Conservation (phyloP, 1,284 basidiomycete genomes). For the Melampsora larici-populina region DNA sequence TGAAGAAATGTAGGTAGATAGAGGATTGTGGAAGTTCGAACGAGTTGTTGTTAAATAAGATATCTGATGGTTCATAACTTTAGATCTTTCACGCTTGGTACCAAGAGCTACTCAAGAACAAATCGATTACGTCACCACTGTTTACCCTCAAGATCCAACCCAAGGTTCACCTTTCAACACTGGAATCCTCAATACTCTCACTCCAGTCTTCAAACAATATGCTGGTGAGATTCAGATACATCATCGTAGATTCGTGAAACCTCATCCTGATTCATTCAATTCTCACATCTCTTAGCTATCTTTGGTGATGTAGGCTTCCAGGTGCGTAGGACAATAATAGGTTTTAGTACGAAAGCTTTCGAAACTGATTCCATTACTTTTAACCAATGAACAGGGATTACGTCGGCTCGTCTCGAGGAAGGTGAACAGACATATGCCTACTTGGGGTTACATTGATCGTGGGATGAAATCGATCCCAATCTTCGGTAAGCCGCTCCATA, state of each 20-base stretch:
- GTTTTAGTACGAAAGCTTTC: neutral
- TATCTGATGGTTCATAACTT: too few relatives aligned
- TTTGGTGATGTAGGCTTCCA: constrained; percentile 38
- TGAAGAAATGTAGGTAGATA: constrained; percentile 11
- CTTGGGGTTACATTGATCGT: constrained; percentile 16
- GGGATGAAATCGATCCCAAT: neutral
- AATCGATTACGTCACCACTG: constrained; percentile 2
- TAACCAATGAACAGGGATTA: neutral
- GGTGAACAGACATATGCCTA: neutral
- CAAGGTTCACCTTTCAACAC: constrained; percentile 28
- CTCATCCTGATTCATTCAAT: neutral
- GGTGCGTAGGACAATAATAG: neutral
- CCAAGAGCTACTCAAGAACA: neutral
- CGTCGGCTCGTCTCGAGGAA: constrained; percentile 4
- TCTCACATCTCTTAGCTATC: constrained; percentile 1
- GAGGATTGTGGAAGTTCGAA: too few relatives aligned
- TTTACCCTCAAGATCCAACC: constrained; percentile 32
- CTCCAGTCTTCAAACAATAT: constrained; percentile 39
- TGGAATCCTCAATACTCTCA: constrained; percentile 19
- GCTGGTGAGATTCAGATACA: neutral
- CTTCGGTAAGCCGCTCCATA: constrained; percentile 3
- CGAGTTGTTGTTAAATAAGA: too few relatives aligned
- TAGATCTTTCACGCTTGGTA: constrained; percentile 28
- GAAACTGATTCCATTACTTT: neutral
- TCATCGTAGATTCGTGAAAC: neutral